Evolutionary conservation across 352 stramenopile species (phyloP).

Genomic region (Phytopythium sindhum): DNA sequence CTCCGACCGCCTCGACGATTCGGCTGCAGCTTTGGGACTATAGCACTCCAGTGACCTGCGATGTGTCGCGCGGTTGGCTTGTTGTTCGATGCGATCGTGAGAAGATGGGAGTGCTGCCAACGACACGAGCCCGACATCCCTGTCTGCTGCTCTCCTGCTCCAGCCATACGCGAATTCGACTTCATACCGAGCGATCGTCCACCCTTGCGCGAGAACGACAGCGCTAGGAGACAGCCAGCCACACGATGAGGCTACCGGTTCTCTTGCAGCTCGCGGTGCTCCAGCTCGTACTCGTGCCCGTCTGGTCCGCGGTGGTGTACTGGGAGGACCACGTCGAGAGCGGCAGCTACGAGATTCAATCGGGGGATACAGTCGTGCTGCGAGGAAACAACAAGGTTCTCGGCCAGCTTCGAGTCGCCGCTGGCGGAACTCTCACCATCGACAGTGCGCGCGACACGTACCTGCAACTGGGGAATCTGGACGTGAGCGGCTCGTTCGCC

Average conservation of each 20-base stretch:
- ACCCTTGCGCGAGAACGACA: not conserved
- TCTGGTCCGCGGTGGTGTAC: slow-evolving; percentile 7
- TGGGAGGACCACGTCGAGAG: slow-evolving; percentile 28
- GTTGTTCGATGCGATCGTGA: not conserved
- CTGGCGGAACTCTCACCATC: slow-evolving; percentile 15
- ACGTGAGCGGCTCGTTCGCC: slow-evolving; percentile 24
- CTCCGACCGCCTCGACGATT: too few relatives aligned
- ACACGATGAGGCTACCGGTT: not conserved
- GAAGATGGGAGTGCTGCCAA: not conserved
- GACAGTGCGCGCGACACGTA: slow-evolving; percentile 16
- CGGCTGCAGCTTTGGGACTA: not conserved
- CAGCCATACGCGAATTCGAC: not conserved
- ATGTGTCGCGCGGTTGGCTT: not conserved
- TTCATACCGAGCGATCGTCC: not conserved
- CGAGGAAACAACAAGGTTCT: slow-evolving; percentile 22
- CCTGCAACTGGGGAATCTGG: slow-evolving; percentile 23
- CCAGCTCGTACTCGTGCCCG: not conserved
- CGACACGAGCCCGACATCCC: not conserved
- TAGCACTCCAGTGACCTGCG: not conserved
- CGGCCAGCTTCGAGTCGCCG: slow-evolving; percentile 19
- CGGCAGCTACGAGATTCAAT: slow-evolving; percentile 15
- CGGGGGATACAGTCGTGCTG: slow-evolving; percentile 23
- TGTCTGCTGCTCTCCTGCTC: not conserved
- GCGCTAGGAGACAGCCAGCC: not conserved
- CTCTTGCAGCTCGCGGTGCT: not conserved